Base-by-base conservation (phyloP, 2,329 filamentous ascomycete species). In the Cercospora sojina region DNA sequence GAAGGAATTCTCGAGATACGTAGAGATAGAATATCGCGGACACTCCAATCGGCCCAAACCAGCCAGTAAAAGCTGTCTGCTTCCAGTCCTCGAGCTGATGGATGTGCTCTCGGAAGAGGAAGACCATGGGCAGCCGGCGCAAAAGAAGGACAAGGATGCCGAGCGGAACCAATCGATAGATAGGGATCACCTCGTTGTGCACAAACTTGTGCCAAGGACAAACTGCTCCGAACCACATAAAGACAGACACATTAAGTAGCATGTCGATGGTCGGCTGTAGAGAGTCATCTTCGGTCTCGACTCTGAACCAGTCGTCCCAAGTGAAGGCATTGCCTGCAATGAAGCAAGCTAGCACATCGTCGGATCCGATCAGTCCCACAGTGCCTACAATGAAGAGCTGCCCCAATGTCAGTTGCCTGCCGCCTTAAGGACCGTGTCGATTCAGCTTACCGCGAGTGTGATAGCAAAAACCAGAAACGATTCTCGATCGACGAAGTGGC, bases 191-290 rank as follows among this genome's bases (percentile, higher is more conserved):
- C 8, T 81, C 76, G 76, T 91, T 94, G 71, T 83, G 71, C 0
- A 84, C 78, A 71, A 97, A 96, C 27, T 80, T 81, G 4, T 82
- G 77, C 93, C 93, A 97, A 0, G 93, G 93, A 66, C 90, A 91
- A 10, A 93, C 87, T 0, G 92, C 91, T 3, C 93, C 93, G 73
- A 66, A 94, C 93, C 92, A 97, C 79, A 96, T 87, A 77, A 97
- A 97, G 43, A 97, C 86, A 18, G 89, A 84, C 3, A 96, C 87
- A 75, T 97, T 97, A 65, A 97, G 88, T 1, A 97, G 84, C 92
- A 97, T 96, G 77, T 97, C 93, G 55, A 97, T 91, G 0, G 93
- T 97, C 0, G 93, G 93, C 76, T 97, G 93, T n/a, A 97, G 85
- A 1, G 91, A 93, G 77, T 97, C 94, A 72, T 97, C 93, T 72